These are phyloP conservation scores for Ogataea naganishii DNA, from an alignment of 805 yeast species.

Conservation along the genomic window DNA sequence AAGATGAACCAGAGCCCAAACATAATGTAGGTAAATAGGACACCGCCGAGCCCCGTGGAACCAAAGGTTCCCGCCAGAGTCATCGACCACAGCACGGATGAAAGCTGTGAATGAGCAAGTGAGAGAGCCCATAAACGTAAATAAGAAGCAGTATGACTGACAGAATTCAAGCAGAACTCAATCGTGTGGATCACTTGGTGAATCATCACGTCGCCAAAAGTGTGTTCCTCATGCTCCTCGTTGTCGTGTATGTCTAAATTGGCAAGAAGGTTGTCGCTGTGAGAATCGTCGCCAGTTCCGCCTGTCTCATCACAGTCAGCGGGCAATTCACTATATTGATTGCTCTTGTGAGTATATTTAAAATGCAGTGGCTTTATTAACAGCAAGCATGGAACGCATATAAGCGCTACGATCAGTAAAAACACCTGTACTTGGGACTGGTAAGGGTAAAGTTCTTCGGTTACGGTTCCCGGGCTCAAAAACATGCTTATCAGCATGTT, in stretches of 20 bases:
- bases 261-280: slow-evolving; percentile 22
- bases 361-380: slow-evolving; percentile 51
- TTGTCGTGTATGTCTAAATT: slow-evolving; percentile 21
- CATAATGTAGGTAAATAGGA: slow-evolving; percentile 46
- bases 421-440: slow-evolving; percentile 55
- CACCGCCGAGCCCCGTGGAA: slow-evolving; percentile 42
- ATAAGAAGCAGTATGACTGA: slow-evolving; percentile 73
- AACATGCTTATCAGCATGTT: slow-evolving; percentile 75
- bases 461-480: slow-evolving; percentile 61
- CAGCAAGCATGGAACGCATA: slow-evolving; percentile 71
- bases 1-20: slow-evolving; percentile 72
- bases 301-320: slow-evolving; percentile 15
- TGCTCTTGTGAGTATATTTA: slow-evolving; percentile 40
- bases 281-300: slow-evolving; percentile 14
- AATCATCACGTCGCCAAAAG: slow-evolving; percentile 63
- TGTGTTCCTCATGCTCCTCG: slow-evolving; percentile 32
- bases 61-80: slow-evolving; percentile 54
- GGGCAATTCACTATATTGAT: slow-evolving; percentile 34
- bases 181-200: slow-evolving; percentile 78
- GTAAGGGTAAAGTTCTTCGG: slow-evolving; percentile 56
- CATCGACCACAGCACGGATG: slow-evolving; percentile 71
- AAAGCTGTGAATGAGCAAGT: slow-evolving; percentile 71
- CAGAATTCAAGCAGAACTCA: slow-evolving; percentile 73
- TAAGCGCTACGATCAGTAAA: slow-evolving; percentile 47
- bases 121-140: slow-evolving; percentile 74